A percentile compares a stretch with the other conserved stretches of the same genome.
These are phyloP conservation scores for Entomortierella parvispora DNA, from an alignment of 192 early-diverging fungal species.

Conservation along the genomic window DNA sequence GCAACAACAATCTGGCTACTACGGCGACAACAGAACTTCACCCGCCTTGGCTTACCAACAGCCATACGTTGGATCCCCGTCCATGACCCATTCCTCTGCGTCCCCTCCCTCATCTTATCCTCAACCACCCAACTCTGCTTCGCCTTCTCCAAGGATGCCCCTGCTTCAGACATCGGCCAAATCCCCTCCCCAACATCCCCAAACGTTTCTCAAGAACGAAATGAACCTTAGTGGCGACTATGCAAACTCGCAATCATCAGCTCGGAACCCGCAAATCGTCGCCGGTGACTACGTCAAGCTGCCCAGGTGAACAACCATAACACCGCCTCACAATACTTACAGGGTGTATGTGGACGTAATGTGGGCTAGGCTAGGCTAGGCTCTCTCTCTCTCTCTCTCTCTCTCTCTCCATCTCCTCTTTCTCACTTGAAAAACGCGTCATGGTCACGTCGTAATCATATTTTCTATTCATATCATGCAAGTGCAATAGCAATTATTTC, in stretches of 20 bases:
- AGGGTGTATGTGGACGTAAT: too few relatives aligned
- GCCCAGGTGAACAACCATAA: neutral
- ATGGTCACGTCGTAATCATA: too few relatives aligned
- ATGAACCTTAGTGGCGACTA: slow-evolving; percentile 14
- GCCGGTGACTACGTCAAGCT: slow-evolving; percentile 12
- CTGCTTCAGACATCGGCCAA: neutral
- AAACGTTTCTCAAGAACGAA: neutral
- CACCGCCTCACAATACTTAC: too few relatives aligned
- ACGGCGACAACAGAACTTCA: neutral
- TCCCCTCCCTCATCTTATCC: slow-evolving; percentile 14
- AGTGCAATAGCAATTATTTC: too few relatives aligned
- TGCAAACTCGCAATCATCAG: slow-evolving; percentile 7
- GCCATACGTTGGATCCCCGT: slow-evolving; percentile 16
- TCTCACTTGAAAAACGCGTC: too few relatives aligned
- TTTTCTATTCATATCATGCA: too few relatives aligned
- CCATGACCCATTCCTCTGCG: slow-evolving; percentile 23
- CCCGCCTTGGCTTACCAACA: neutral
- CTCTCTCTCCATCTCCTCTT: too few relatives aligned
- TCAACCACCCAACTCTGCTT: neutral
- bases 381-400: too few relatives aligned
- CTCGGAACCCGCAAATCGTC: slow-evolving; percentile 29
- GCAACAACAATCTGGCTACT: slow-evolving; percentile 10
- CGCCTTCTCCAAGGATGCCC: slow-evolving; percentile 3
- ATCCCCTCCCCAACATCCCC: neutral
- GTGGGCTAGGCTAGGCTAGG: too few relatives aligned